Evolutionary conservation across 2,329 filamentous ascomycete genomes (phyloP).

Genomic region (Pseudogymnoascus sp.): DNA sequence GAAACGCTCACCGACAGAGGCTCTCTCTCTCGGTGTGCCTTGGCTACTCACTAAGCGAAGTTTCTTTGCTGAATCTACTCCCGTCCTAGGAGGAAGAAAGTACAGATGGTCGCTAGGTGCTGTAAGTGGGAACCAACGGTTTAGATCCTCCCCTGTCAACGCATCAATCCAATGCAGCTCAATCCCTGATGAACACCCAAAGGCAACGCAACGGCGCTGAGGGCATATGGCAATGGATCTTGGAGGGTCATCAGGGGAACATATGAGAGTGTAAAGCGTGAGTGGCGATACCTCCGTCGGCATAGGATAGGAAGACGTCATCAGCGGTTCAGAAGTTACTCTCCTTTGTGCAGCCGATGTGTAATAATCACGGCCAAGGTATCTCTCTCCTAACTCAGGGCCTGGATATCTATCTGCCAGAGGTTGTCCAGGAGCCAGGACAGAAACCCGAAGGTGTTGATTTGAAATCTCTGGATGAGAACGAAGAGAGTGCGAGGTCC

Average conservation of each 20-base stretch:
- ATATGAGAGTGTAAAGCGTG: conserved; percentile 40
- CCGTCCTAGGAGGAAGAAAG: conserved; percentile 47
- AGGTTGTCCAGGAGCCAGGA: background rate
- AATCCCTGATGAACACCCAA: conserved; percentile 53
- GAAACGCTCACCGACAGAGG: conserved; percentile 21
- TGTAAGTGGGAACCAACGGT: conserved; percentile 46
- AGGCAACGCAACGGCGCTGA: conserved; percentile 55
- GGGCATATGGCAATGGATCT: conserved; percentile 58
- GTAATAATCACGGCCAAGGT: background rate
- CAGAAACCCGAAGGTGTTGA: background rate
- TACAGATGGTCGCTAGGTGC: conserved; percentile 47
- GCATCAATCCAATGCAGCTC: conserved; percentile 52
- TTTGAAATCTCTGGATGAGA: background rate
- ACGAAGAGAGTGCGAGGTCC: background rate
- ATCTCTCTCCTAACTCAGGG: background rate
- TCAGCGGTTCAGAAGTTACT: background rate
- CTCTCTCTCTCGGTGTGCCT: conserved; percentile 32
- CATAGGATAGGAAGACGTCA: conserved; percentile 14
- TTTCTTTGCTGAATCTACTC: conserved; percentile 45
- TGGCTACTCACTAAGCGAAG: conserved; percentile 55
- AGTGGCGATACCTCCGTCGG: conserved; percentile 27
- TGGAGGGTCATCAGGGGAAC: conserved; percentile 52
- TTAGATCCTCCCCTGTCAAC: conserved; percentile 39
- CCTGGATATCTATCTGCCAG: background rate
- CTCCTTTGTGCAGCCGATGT: background rate